Evolutionary conservation across 2,329 filamentous ascomycete species (phyloP).

Genomic region (Fusarium sp.): DNA sequence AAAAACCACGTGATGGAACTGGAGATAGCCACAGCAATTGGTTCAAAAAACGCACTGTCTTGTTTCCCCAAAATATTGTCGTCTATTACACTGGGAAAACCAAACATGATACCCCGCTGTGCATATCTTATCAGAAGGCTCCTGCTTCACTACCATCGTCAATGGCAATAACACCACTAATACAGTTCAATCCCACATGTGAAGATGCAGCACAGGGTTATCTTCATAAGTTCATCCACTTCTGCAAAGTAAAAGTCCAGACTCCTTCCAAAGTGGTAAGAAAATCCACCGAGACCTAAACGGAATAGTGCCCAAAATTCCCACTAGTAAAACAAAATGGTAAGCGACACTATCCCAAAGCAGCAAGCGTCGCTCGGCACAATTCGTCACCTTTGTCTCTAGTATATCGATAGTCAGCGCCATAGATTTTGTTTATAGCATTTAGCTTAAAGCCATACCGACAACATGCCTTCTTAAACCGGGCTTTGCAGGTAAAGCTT

Average conservation of each 20-base stretch:
- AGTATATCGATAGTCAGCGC: not conserved
- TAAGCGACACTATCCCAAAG: too few species aligned
- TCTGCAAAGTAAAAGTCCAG: not conserved
- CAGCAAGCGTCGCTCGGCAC: accelerated
- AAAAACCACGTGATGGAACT: too few species aligned
- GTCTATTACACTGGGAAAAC: too few species aligned
- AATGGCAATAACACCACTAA: accelerated
- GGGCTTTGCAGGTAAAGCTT: not conserved
- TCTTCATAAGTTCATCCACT: not conserved
- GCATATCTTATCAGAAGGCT: accelerated
- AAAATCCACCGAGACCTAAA: not conserved
- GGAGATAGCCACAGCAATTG: too few species aligned
- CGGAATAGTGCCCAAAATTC: accelerated
- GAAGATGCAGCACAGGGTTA: accelerated
- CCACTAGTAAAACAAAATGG: not conserved
- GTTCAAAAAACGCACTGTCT: accelerated
- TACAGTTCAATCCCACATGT: too few species aligned
- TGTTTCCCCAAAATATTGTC: too few species aligned
- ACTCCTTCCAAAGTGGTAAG: not conserved
- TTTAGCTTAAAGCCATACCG: not conserved
- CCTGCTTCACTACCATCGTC: accelerated
- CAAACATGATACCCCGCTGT: accelerated
- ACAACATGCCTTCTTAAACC: accelerated
- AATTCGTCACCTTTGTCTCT: not conserved
- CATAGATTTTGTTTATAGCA: not conserved